phyloP scores from a whole-genome alignment of 2,329 filamentous ascomycete species.

The Lasiodiplodia citricola region DNA sequence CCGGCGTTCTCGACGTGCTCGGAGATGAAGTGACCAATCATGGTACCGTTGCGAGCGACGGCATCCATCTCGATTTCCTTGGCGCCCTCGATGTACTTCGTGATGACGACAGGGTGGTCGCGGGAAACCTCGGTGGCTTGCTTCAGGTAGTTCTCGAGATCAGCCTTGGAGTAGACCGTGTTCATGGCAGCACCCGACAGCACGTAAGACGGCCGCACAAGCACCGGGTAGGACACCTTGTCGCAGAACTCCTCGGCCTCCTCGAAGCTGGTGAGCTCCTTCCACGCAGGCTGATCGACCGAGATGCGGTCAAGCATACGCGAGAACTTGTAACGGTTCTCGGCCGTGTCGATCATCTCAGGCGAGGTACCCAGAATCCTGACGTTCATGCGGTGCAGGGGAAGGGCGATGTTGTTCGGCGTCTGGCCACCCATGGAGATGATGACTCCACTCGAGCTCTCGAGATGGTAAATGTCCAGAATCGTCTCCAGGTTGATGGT shows the following conservation, averaged over 20 bases:
- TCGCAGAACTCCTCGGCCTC: slow-evolving; percentile 88
- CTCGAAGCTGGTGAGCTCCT: slow-evolving; percentile 92
- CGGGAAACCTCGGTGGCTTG: slow-evolving; percentile 93
- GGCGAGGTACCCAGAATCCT: slow-evolving; percentile 94
- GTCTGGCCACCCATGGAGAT: slow-evolving; percentile 97
- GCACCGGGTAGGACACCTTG: slow-evolving; percentile 87
- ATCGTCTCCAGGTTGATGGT: slow-evolving; percentile 91
- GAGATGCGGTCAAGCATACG: slow-evolving; percentile 94
- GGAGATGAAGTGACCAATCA: slow-evolving; percentile 95
- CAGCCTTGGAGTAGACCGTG: slow-evolving; percentile 95
- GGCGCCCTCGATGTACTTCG: slow-evolving; percentile 98
- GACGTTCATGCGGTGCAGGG: slow-evolving; percentile 84
- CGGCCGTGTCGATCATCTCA: slow-evolving; percentile 97
- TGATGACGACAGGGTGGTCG: slow-evolving; percentile 97
- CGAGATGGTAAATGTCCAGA: slow-evolving; percentile 90
- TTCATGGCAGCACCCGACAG: slow-evolving; percentile 98
- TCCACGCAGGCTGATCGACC: slow-evolving; percentile 97
- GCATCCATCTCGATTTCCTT: slow-evolving; percentile 99
- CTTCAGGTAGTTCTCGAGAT: slow-evolving; percentile 84
- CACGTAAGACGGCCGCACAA: slow-evolving; percentile 95
- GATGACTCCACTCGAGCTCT: slow-evolving; percentile 81
- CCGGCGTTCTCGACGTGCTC: slow-evolving; percentile 99
- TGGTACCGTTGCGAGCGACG: slow-evolving; percentile 84
- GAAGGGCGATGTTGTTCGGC: slow-evolving; percentile 95
- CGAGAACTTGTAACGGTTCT: slow-evolving; percentile 98